Base-by-base conservation (phyloP, 164 flowering plant species). In the Nymphaea colorata region DNA sequence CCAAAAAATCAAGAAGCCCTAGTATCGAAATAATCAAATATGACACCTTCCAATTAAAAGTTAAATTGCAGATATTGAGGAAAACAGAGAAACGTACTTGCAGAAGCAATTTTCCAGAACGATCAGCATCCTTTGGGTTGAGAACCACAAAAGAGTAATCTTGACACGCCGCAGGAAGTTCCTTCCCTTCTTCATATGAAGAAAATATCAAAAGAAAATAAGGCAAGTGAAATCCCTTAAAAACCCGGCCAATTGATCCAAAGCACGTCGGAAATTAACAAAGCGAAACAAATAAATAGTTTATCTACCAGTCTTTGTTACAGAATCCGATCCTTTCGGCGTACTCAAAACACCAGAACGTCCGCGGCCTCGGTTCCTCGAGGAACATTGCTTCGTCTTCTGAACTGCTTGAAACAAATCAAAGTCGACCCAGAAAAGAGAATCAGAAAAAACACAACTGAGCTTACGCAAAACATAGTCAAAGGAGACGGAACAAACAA, bases 41-140 rank as follows among this genome's bases (percentile, higher is more conserved):
- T 4, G 12, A 47, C 11, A 6, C 55, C 55, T 47, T 47, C 12
- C 11, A 47, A 2, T 47, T 47, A 47, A 47, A 47, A 47, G 5
- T 6, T 47, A 14, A 47, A 47, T 14, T 6, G 12, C 2, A 47
- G 55, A 14, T 6, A 7, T 6, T 47, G 55, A 65, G 41, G 18
- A n/a, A 64, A 62, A 42, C 44, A 51, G 43, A 43, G 59, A 3
- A 65, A 6, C 8, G 10, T 41, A 71, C 74, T 70, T 72, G 70
- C 11, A 67, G 70, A 51, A 67, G 64, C 41, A 63, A 43, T 57
- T 72, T 67, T 41, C 67, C 62, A 17, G 44, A 60, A 42, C 69
- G 59, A 72, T 72, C 70, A 4, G 62, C 17, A 41, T 72, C 70
- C 43, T 72, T 72, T 5, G 74, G 74, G 41, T 72, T 72, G 14